Conservation (phyloP, 257 asterid species). For the Leptodermis oblonga region DNA sequence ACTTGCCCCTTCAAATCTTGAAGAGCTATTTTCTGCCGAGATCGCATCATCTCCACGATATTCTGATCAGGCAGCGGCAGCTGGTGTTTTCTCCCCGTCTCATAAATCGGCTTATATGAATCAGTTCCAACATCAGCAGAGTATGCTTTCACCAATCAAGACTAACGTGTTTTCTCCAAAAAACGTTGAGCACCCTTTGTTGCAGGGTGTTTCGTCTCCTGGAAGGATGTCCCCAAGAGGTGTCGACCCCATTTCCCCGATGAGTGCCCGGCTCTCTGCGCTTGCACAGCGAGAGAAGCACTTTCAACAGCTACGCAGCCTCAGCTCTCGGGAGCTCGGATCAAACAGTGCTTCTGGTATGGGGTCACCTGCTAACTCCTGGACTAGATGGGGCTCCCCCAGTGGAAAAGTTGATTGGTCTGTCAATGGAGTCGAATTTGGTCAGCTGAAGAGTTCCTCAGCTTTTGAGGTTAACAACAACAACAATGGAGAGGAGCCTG, state of each 20-base stretch:
- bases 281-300: slow-evolving; percentile 69
- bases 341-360: slow-evolving; percentile 33
- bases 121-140: slow-evolving; percentile 78
- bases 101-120: slow-evolving; percentile 65
- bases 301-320: slow-evolving; percentile 59
- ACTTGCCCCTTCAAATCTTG: slow-evolving; percentile 86
- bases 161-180: slow-evolving; percentile 70
- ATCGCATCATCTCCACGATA: slow-evolving; percentile 65
- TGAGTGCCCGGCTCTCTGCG: slow-evolving; percentile 59
- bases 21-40: slow-evolving; percentile 82
- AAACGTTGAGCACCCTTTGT: slow-evolving; percentile 58
- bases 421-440: slow-evolving; percentile 50
- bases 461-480: slow-evolving; percentile 30
- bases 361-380: slow-evolving; percentile 50
- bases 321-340: slow-evolving; percentile 62
- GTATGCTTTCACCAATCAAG: slow-evolving; percentile 61
- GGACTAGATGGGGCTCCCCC: slow-evolving; percentile 79
- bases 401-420: slow-evolving; percentile 70
- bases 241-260: slow-evolving; percentile 71
- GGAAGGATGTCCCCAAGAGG: slow-evolving; percentile 82
- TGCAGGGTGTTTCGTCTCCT: slow-evolving; percentile 83
- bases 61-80: slow-evolving; percentile 57
- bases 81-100: slow-evolving; percentile 71
- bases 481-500: slow-evolving; percentile 65
- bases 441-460: slow-evolving; percentile 35